phyloP scores from a whole-genome alignment of 129 eudicot species.

The Flaveria ramosissima region DNA sequence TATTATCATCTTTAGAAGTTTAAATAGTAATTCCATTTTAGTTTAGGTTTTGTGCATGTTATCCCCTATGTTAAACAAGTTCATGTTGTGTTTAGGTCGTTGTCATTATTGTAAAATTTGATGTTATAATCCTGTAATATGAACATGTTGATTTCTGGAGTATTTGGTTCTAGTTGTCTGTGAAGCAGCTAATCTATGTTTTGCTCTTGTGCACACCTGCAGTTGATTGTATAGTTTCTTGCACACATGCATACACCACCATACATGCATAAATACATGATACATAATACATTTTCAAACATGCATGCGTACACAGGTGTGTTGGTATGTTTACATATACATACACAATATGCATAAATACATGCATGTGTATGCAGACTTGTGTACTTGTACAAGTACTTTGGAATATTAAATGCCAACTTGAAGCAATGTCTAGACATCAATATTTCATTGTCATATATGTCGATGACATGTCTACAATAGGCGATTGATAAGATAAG shows the following conservation, averaged over 20 bases:
- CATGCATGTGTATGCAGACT: no score
- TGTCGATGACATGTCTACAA: no score
- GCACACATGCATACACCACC: not conserved
- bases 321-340: no score
- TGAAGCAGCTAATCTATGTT: not conserved
- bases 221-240: not conserved
- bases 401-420: no score
- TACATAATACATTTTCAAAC: no score
- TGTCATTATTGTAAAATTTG: conserved; percentile 17
- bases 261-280: conserved; percentile 27
- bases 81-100: conserved; percentile 17
- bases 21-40: conserved; percentile 19
- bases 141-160: conserved; percentile 10
- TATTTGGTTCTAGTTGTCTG: not conserved
- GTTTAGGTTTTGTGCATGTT: conserved; percentile 18
- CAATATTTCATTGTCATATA: no score
- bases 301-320: no score
- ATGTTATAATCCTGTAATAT: conserved; percentile 25
- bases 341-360: no score
- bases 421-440: no score
- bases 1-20: conserved; percentile 25
- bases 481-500: no score
- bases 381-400: no score
- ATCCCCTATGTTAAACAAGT: conserved; percentile 20
- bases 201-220: conserved; percentile 1